Conservation (phyloP, 2,329 filamentous ascomycete genomes). For the Pseudogymnoascus verrucosus region DNA sequence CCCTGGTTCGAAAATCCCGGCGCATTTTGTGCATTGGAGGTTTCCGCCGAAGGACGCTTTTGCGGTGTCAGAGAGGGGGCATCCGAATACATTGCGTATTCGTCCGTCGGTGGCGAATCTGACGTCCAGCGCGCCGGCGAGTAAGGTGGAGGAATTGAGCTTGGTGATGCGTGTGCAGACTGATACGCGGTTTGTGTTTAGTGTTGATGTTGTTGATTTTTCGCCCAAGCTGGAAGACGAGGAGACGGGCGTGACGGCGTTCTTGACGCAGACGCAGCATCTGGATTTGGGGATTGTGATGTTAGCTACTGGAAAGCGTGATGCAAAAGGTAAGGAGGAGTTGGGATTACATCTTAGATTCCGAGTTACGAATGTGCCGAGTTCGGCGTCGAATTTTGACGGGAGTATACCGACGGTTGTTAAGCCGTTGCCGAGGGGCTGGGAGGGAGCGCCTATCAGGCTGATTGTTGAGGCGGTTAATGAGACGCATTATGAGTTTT, state of each 20-base stretch:
- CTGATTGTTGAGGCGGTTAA: background rate
- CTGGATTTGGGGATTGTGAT: conserved; percentile 36
- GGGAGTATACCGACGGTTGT: conserved; percentile 32
- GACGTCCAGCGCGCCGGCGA: conserved; percentile 43
- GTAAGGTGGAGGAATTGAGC: conserved; percentile 39
- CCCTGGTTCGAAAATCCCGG: conserved; percentile 37
- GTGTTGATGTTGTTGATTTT: conserved; percentile 37
- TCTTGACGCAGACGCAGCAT: conserved; percentile 47
- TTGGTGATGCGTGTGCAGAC: conserved; percentile 48
- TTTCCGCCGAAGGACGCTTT: conserved; percentile 41
- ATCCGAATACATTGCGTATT: conserved; percentile 38
- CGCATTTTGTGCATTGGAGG: conserved; percentile 49
- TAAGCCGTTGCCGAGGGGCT: conserved; percentile 32
- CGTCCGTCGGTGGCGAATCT: conserved; percentile 44
- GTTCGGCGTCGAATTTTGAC: conserved; percentile 31
- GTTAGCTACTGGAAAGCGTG: conserved; percentile 12
- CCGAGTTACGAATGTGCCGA: background rate
- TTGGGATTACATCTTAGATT: background rate
- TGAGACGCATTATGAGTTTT: conserved; percentile 10
- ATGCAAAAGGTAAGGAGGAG: background rate
- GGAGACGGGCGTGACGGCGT: conserved; percentile 45
- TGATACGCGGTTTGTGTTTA: conserved; percentile 45
- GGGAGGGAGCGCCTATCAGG: conserved; percentile 22
- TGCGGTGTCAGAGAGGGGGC: conserved; percentile 35
- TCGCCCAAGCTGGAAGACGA: conserved; percentile 31